Base-by-base conservation (phyloP, 2,329 filamentous ascomycete species). In the Colletotrichum higginsianum region DNA sequence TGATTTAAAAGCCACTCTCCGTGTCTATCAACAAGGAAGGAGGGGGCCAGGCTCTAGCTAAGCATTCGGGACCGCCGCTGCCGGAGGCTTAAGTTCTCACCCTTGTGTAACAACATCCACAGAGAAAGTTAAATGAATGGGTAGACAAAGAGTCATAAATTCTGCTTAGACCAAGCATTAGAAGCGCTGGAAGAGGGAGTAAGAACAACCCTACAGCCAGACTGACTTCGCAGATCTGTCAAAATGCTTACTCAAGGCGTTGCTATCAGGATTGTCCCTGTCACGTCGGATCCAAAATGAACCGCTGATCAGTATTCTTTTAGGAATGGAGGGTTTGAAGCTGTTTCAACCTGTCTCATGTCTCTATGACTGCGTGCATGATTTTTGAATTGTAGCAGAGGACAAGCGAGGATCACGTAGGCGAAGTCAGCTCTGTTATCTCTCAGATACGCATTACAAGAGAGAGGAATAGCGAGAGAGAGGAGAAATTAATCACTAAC, bases 261-360 rank as follows among this genome's bases (percentile, higher is more conserved):
- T 46, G 68, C 46, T 46, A 26, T 64, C 13, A 11, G 68, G 64
- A 12, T 18, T 21, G 50, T 56, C 67, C 67, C 50, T 67, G 42
- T 8, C 30, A 57, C 58, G 57, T 35, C n/a, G 53, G 30, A 8
- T 30, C 30, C 30, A 30, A 30, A 30, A 9, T 30, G 30, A 6
- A 30, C 30, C 7, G 30, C 5, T 30, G 30, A 4, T 30, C 30
- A 5, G 5, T 30, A 30, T 35, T 47, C 30, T 21, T 26, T 18
- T 15, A 26, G 12, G 44, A 18, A 7, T 30, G 30, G 8, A 8
- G 30, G 30, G 30, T 11, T 30, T 42, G 47, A 26, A 7, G 12
- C 13, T 26, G 52, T 53, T 65, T 62, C 53, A 52, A 46, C 52
- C 58, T 58, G 68, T 67, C 68, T 71, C 68, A 62, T 67, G 64